Percentiles rank a stretch among this genome's conserved stretches.
phyloP scores from a whole-genome alignment of 1,284 basidiomycete species.

The Cryptococcus floricola region DNA sequence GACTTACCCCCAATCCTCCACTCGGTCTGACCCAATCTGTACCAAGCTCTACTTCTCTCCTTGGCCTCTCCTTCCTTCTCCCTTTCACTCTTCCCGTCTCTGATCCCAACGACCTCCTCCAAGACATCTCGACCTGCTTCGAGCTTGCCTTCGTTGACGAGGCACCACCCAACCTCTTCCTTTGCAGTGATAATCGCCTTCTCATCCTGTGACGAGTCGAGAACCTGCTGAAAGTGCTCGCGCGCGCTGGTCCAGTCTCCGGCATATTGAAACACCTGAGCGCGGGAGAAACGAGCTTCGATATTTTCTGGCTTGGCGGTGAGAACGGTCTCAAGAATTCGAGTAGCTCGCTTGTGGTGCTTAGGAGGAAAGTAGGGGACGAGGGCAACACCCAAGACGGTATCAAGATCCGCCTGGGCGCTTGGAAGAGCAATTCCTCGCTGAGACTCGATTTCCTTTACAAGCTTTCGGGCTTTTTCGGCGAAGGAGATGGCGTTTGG shows the following conservation, averaged over 20 bases:
- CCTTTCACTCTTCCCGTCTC: slow-evolving; percentile 58
- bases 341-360: slow-evolving; percentile 73
- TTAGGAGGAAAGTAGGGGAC: slow-evolving; percentile 86
- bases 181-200: slow-evolving; percentile 61
- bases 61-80: slow-evolving; percentile 50
- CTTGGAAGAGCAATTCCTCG: slow-evolving; percentile 57
- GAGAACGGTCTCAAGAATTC: slow-evolving; percentile 70
- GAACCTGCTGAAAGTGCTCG: slow-evolving; percentile 57
- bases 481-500: slow-evolving; percentile 67
- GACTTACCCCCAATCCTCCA: slow-evolving; percentile 70
- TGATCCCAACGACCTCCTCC: slow-evolving; percentile 57
- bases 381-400: slow-evolving; percentile 55
- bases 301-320: slow-evolving; percentile 61
- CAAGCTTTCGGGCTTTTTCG: slow-evolving; percentile 63
- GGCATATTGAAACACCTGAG: slow-evolving; percentile 65
- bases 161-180: slow-evolving; percentile 86
- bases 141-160: slow-evolving; percentile 58
- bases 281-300: slow-evolving; percentile 67
- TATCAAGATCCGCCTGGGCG: slow-evolving; percentile 36
- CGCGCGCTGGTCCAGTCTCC: slow-evolving; percentile 69
- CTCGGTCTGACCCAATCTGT: slow-evolving; percentile 72
- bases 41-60: slow-evolving; percentile 69
- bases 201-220: slow-evolving; percentile 42
- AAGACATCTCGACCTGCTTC: slow-evolving; percentile 59
- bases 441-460: slow-evolving; percentile 59